Evolutionary conservation across 23 red algal genomes (phyloP).

Genomic region (Gracilariopsis chorda): DNA sequence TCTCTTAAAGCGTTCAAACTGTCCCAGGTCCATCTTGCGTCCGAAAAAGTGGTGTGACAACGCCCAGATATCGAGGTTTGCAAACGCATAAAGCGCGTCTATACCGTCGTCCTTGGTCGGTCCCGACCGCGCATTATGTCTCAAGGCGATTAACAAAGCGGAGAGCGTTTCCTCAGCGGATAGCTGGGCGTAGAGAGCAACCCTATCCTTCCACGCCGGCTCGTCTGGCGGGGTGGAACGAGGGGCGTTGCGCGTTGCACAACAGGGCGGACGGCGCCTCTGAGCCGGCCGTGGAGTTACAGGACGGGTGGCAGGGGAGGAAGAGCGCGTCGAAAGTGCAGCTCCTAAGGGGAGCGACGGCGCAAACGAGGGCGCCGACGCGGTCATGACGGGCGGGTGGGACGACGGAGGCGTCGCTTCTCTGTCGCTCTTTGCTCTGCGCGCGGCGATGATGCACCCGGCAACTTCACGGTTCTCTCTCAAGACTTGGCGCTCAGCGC

Average conservation of each 20-base stretch:
- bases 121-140: conserved; percentile 28
- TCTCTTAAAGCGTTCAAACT: conserved; percentile 85
- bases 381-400: too few species aligned
- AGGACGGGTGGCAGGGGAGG: not conserved
- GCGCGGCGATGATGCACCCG: too few species aligned
- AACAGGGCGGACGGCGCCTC: not conserved
- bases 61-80: conserved; percentile 78
- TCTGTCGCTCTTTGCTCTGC: too few species aligned
- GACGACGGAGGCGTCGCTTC: too few species aligned
- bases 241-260: not conserved
- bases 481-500: too few species aligned
- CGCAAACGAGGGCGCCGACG: not conserved
- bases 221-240: not conserved
- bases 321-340: not conserved
- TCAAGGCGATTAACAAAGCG: conserved; percentile 51
- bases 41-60: conserved; percentile 75
- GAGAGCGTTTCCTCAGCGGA: conserved; percentile 66
- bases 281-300: not conserved
- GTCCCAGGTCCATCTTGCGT: conserved; percentile 75
- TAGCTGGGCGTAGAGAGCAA: conserved; percentile 77
- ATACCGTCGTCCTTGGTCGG: conserved; percentile 74
- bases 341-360: not conserved
- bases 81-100: conserved; percentile 81
- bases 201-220: conserved; percentile 60
- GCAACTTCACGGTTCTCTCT: too few species aligned